phyloP scores from a whole-genome alignment of 768 basidiomycete species.

The Tephrocybe sp. region DNA sequence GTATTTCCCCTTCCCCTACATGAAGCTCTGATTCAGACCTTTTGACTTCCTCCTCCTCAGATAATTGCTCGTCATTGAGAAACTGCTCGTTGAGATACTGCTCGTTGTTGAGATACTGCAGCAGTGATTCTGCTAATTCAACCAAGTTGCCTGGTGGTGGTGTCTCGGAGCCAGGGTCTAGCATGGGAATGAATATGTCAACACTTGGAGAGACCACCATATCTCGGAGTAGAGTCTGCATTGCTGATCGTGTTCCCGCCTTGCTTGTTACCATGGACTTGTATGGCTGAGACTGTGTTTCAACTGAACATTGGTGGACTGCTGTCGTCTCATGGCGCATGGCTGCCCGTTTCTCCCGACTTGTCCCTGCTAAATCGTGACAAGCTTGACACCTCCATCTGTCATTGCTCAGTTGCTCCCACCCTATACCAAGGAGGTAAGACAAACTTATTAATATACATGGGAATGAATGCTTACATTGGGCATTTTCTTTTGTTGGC shows the following conservation, averaged over 20 bases:
- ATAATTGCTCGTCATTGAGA: background rate
- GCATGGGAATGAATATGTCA: background rate
- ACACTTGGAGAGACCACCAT: background rate
- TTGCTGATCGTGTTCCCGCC: background rate
- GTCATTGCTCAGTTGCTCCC: background rate
- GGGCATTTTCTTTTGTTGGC: background rate
- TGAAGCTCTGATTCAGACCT: background rate
- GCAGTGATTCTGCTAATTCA: background rate
- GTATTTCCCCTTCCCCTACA: background rate
- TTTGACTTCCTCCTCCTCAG: background rate
- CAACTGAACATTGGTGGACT: background rate
- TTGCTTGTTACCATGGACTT: background rate
- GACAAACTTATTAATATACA: background rate
- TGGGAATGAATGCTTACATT: background rate
- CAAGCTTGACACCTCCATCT: slow-evolving; percentile 6
- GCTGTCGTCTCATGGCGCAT: background rate
- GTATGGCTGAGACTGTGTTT: background rate
- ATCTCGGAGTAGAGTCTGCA: background rate
- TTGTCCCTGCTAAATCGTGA: background rate
- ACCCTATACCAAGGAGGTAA: background rate
- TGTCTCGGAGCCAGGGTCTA: background rate
- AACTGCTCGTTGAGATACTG: no score
- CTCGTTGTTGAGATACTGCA: no score
- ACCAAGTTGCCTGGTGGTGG: background rate
- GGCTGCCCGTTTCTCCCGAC: background rate